Base-by-base conservation (phyloP, 2,329 filamentous ascomycete genomes). In the Colletotrichum scovillei region DNA sequence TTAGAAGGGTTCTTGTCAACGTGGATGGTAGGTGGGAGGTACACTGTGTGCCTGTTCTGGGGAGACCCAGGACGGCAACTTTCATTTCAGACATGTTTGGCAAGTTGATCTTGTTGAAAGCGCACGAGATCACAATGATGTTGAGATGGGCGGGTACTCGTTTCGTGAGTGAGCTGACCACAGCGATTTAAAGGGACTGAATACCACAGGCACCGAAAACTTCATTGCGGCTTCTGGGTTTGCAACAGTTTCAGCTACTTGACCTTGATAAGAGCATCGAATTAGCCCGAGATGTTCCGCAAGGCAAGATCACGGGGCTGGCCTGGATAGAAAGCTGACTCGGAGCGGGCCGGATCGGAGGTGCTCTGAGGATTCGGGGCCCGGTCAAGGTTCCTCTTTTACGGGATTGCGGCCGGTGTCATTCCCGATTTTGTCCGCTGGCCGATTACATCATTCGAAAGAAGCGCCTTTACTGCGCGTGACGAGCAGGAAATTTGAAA, bases 1-100 rank as follows among this genome's bases (percentile, higher is more conserved):
- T 58, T 16, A 63, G 67, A 26, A 2, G 1, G 1, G 3, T 38
- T 71, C 49, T 26, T 19, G 58, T 22, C 42, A 38, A 38, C 5
- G 38, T 14, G 14, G 38, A 16, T 26, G 19, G 22, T 3, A 38
- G 22, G 26, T 7, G 35, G 8, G 16, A 11, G 16, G 19, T 35
- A 80, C 82, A 80, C 70, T 80, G 78, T 22, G 80, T 81, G 16
- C 81, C 81, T 6, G 81, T 81, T 32, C 80, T 75, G 26, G 78
- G 79, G 24, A 79, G 77, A 14, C 81, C 81, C 30, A 84, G 70
- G 38, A 82, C 76, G 4, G 84, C 78, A 28, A 83, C 77, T 63
- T 81, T 79, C 80, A 81, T 80, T 1, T 28, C 66, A 42, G 53
- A 12, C 62, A 63, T 63, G 5, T 19, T 49, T 22, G 19, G 8